These are phyloP conservation scores for Zygosaccharomyces sapae DNA, from an alignment of 1,139 yeast genomes.

Conservation along the genomic window DNA sequence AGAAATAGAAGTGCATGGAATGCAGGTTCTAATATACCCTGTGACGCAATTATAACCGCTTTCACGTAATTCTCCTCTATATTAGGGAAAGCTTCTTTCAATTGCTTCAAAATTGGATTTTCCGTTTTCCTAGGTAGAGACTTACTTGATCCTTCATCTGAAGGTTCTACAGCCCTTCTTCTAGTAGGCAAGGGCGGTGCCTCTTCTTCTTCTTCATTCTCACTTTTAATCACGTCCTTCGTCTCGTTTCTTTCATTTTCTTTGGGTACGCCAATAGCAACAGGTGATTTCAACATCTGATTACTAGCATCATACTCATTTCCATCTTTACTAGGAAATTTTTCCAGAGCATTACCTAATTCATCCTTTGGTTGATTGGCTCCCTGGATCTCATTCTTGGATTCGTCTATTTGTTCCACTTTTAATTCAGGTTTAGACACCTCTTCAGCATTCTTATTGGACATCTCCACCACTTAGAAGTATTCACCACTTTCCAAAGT, in stretches of 20 bases:
- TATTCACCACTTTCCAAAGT: background rate
- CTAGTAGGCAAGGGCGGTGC: constrained; percentile 75
- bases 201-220: constrained; percentile 17
- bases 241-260: constrained; percentile 8
- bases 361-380: background rate
- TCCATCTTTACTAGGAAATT: background rate
- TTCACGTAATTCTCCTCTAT: constrained; percentile 65
- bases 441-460: constrained; percentile 1
- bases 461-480: background rate
- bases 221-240: background rate
- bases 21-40: constrained; percentile 76
- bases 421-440: constrained; percentile 13
- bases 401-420: constrained; percentile 13
- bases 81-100: constrained; percentile 79
- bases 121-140: constrained; percentile 31
- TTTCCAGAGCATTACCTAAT: background rate
- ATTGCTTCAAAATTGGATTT: constrained; percentile 38
- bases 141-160: constrained; percentile 35
- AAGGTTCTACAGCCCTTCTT: constrained; percentile 41
- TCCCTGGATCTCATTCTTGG: constrained; percentile 4
- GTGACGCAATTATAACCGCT: constrained; percentile 81
- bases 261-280: background rate
- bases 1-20: constrained; percentile 79
- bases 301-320: constrained; percentile 8
- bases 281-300: constrained; percentile 2